Evolutionary conservation across 768 basidiomycete genomes (phyloP), one percentile per base, ranked within the genome.

Genomic region (Kwoniella shandongensis): DNA sequence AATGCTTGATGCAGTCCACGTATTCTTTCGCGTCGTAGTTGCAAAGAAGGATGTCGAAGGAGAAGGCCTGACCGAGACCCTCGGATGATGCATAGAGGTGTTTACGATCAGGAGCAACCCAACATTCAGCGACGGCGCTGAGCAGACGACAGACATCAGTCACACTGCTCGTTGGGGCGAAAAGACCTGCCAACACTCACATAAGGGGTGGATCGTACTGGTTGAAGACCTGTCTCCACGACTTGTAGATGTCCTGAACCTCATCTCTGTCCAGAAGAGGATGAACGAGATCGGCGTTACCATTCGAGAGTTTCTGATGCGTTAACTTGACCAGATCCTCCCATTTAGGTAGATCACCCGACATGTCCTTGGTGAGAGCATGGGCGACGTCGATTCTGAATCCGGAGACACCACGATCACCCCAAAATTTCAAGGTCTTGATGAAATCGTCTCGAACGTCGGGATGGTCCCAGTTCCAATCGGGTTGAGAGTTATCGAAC

Each of bases 331-430:
- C 29, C 39, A 68, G 23, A 32, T 62, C 53, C n/a, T 52, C 58
- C 41, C 65, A 60, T n/a, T 38, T 44, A 5, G 52, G 48, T 18
- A 72, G 36, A 6, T 62, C 60, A 3, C 44, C 51, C 20, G 52
- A 35, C 47, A 69, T 47, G 38, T 72, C 63, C 48, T 72, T 72
- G 27, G 55, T 52, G n/a, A 65, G 44, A 27, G 57, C 67, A 36
- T 69, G 65, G 12, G 70, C 70, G 22, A 72, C 70, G 39, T 72
- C 70, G 29, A 72, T 62, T 47, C 70, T 29, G 53, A 65, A 72
- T n/a, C 70, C 70, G 0, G 65, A 30, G 1, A 72, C 70, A 12
- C 70, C 70, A 35, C 63, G 46, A 45, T 72, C 65, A 4, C 51
- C 67, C 70, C 70, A 72, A 54, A 72, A 72, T 26, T 56, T 29